Evolutionary conservation across 1,284 basidiomycete genomes (phyloP).

Genomic region (Malassezia restricta): DNA sequence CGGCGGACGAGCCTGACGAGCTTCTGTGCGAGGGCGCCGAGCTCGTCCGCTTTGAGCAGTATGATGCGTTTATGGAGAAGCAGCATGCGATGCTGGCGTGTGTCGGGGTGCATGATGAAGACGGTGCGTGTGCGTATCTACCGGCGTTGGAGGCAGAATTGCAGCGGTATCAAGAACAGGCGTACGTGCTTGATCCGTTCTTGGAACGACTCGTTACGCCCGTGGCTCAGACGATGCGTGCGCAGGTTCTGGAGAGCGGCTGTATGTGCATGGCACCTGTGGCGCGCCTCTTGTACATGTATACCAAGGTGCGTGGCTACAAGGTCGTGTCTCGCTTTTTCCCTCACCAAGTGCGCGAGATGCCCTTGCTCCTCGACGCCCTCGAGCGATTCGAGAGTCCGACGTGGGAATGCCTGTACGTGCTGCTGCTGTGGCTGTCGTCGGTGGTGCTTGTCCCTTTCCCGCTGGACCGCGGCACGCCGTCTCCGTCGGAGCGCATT

Average conservation of each 20-base stretch:
- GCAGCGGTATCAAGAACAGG: constrained; percentile 70
- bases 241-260: neutral
- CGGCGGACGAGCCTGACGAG: neutral
- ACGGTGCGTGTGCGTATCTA: constrained; percentile 5
- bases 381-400: constrained; percentile 43
- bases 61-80: constrained; percentile 20
- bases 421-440: constrained; percentile 79
- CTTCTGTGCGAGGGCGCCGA: constrained; percentile 10
- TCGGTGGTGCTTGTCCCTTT: constrained; percentile 91
- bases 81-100: constrained; percentile 12
- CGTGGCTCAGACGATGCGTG: constrained; percentile 51
- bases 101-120: neutral
- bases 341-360: constrained; percentile 72
- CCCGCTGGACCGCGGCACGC: constrained; percentile 52
- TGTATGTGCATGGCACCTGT: neutral
- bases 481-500: constrained; percentile 43
- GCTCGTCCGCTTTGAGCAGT: constrained; percentile 24
- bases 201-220: constrained; percentile 72
- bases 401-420: constrained; percentile 69
- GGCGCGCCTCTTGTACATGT: constrained; percentile 59
- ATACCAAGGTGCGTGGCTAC: constrained; percentile 78
- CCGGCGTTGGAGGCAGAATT: constrained; percentile 4
- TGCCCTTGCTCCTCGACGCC: constrained; percentile 62
- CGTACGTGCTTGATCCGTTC: constrained; percentile 88
- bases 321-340: constrained; percentile 81